A percentile compares a stretch with the other conserved stretches of the same genome.
These are phyloP conservation scores for Fusarium proliferatum DNA, from an alignment of 2,329 filamentous ascomycete genomes.

Conservation along the genomic window DNA sequence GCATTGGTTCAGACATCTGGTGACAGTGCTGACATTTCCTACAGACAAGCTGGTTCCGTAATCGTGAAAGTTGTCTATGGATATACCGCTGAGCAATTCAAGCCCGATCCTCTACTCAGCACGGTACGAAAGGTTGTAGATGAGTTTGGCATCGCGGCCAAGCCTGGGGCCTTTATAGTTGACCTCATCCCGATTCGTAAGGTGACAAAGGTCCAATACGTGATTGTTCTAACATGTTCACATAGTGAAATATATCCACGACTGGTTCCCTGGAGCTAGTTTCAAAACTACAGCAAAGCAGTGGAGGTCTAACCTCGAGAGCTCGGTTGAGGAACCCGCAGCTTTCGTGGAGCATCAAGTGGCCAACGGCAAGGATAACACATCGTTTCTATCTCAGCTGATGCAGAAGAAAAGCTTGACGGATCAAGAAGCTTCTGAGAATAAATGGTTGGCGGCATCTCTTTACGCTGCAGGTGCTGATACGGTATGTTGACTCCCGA, in stretches of 20 bases:
- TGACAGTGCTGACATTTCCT: background rate
- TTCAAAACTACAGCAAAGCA: slow-evolving; percentile 21
- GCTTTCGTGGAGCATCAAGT: slow-evolving; percentile 31
- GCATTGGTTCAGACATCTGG: background rate
- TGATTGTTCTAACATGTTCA: accelerated
- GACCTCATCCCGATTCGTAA: slow-evolving; percentile 19
- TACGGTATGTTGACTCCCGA: slow-evolving; percentile 1
- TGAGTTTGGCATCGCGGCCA: slow-evolving; percentile 26
- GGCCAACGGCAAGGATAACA: slow-evolving; percentile 1
- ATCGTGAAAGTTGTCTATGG: slow-evolving; percentile 36
- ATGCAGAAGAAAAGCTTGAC: background rate
- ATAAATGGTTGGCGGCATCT: slow-evolving; percentile 32
- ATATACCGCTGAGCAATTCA: slow-evolving; percentile 26
- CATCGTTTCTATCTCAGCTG: slow-evolving; percentile 15
- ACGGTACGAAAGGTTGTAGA: slow-evolving; percentile 30
- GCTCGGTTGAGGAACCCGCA: slow-evolving; percentile 20
- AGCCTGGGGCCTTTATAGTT: slow-evolving; percentile 30
- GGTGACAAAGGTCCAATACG: accelerated
- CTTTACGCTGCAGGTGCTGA: slow-evolving; percentile 37
- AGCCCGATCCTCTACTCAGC: slow-evolving; percentile 15
- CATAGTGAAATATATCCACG: slow-evolving; percentile 16
- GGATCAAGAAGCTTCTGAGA: slow-evolving; percentile 6
- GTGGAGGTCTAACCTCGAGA: slow-evolving; percentile 15
- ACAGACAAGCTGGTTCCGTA: slow-evolving; percentile 23
- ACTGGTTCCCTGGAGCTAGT: slow-evolving; percentile 20